A percentile compares a stretch with the other conserved stretches of the same genome.
These are phyloP conservation scores for Lasiodiplodia theobromae DNA, from an alignment of 2,329 filamentous ascomycete genomes.

Conservation along the genomic window DNA sequence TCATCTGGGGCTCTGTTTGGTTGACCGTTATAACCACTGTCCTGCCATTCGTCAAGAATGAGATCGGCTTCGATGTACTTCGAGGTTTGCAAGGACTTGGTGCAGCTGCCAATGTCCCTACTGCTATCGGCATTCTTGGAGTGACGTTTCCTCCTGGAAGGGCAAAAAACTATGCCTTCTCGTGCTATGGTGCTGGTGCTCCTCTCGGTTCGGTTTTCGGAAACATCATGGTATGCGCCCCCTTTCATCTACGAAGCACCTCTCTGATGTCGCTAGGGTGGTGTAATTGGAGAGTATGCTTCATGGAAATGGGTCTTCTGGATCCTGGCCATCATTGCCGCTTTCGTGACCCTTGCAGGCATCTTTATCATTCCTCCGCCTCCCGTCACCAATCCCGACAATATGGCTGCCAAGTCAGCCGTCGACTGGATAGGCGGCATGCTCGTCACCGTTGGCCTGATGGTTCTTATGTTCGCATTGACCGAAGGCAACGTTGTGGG, in stretches of 20 bases:
- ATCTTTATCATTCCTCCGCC: conserved; percentile 65
- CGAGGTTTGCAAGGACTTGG: conserved; percentile 70
- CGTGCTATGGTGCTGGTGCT: conserved; percentile 67
- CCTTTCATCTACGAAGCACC: conserved; percentile 14
- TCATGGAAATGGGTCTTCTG: conserved; percentile 74
- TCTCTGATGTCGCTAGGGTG: conserved; percentile 46
- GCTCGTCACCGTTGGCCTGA: conserved; percentile 65
- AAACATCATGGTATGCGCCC: conserved; percentile 57
- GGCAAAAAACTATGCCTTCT: conserved; percentile 73
- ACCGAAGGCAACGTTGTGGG: conserved; percentile 72
- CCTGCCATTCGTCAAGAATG: conserved; percentile 68
- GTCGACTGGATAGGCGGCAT: conserved; percentile 71
- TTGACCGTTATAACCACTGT: conserved; percentile 62
- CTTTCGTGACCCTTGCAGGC: conserved; percentile 61
- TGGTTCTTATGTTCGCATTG: conserved; percentile 68
- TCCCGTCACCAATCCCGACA: conserved; percentile 33
- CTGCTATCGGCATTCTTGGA: conserved; percentile 71
- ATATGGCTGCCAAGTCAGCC: conserved; percentile 50
- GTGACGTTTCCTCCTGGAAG: conserved; percentile 70
- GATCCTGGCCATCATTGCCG: conserved; percentile 64
- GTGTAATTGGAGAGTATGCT: conserved; percentile 66
- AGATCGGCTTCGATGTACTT: conserved; percentile 70
- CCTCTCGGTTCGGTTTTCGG: conserved; percentile 69
- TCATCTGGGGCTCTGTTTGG: conserved; percentile 68
- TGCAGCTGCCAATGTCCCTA: conserved; percentile 71